Conservation (phyloP, 352 stramenopile genomes). For the Pythium folliculosum region DNA sequence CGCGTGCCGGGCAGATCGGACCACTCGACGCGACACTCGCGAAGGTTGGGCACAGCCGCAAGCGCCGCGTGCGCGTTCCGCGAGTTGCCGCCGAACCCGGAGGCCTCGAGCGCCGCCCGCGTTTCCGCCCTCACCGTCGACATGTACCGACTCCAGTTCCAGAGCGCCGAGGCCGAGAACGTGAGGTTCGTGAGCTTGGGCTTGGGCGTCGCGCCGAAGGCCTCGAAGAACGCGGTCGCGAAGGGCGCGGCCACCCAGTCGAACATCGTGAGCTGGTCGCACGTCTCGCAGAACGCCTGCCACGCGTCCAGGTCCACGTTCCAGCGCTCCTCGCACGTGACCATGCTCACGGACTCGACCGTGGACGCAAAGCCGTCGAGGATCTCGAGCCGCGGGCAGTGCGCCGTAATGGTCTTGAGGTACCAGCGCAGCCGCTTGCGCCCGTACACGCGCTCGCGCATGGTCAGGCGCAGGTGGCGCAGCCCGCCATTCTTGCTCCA, state of each 20-base stretch:
- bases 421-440: background rate
- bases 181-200: background rate
- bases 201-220: background rate
- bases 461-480: background rate
- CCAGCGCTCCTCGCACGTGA: background rate
- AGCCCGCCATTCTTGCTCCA: background rate
- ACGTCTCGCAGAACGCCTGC: no score
- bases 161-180: background rate
- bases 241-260: background rate
- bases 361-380: background rate
- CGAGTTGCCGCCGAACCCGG: background rate
- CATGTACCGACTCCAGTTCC: background rate
- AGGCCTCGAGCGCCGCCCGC: background rate
- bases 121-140: background rate
- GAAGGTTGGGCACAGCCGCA: background rate
- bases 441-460: background rate
- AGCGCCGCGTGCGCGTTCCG: background rate
- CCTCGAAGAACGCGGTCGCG: background rate
- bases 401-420: background rate
- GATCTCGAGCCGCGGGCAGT: background rate
- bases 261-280: background rate
- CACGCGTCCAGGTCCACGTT: background rate
- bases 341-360: background rate
- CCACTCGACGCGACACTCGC: background rate
- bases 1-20: no score